Conservation (phyloP, 352 stramenopile species). For the Chrysophaeum taylorii region DNA sequence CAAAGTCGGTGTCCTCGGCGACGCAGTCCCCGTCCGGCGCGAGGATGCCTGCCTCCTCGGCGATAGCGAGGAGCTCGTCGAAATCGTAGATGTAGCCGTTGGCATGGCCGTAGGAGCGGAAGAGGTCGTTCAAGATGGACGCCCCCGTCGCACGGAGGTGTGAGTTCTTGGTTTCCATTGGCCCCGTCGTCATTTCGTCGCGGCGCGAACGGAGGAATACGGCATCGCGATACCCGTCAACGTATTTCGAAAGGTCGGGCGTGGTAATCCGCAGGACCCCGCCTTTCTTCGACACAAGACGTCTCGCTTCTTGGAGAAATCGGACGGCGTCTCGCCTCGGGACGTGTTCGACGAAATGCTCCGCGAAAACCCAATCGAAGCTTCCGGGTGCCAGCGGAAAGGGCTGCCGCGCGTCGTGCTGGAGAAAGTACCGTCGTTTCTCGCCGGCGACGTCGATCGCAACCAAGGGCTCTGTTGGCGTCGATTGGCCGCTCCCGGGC, state of each 20-base stretch:
- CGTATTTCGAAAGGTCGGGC: constrained; percentile 1
- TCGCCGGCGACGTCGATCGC: background rate
- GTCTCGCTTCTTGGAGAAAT: background rate
- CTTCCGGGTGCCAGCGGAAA: background rate
- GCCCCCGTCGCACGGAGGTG: background rate
- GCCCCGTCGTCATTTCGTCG: background rate
- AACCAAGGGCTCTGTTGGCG: background rate
- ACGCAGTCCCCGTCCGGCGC: background rate
- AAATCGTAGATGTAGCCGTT: background rate
- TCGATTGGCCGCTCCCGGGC: background rate
- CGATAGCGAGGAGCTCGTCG: background rate
- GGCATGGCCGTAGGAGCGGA: background rate
- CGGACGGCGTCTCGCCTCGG: background rate
- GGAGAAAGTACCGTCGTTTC: background rate
- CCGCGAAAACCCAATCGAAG: background rate
- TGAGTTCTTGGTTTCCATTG: background rate
- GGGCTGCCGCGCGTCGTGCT: background rate
- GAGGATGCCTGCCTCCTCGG: background rate
- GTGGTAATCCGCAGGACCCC: background rate
- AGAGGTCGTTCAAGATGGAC: background rate
- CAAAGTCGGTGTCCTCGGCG: background rate
- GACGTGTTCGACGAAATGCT: constrained; percentile 9
- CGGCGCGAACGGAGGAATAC: background rate
- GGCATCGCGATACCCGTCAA: background rate
- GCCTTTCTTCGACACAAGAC: background rate